Evolutionary conservation across 2,329 filamentous ascomycete genomes (phyloP), one percentile per base, ranked within the genome.

Genomic region (Fusarium sp.): DNA sequence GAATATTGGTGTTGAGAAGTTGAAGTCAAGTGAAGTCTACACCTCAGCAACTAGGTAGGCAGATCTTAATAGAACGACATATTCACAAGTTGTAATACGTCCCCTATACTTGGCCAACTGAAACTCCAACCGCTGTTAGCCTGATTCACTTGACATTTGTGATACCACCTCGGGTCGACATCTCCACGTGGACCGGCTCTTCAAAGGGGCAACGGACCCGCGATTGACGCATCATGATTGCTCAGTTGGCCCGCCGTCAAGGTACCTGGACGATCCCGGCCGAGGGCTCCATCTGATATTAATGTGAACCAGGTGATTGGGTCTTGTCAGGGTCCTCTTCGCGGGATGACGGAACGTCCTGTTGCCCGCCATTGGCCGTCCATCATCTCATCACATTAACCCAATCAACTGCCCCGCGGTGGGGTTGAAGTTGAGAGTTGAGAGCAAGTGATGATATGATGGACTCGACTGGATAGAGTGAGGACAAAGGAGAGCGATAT

Each of bases 241-340:
- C 40, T 68, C 30, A 67, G 58, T 60, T 75, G 59, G 68, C 50
- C 59, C 52, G 52, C 56, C 25, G 54, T 68, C 64, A 74, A 74
- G 71, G 68, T 74, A 68, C 63, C 68, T 66, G 70, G 60, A 10
- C 45, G 58, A 69, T 66, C 67, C 33, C 20, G 47, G 61, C 25
- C 54, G 50, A 45, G 67, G 69, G 62, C 68, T 67, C 75, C 73
- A 69, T 74, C 45, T 45, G 68, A 71, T 70, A 70, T 71, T 69
- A 72, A 71, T 74, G 64, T 67, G 58, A 68, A 60, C 32, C 38
- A 64, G 30, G 35, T 73, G 60, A 78, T 78, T 78, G 76, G 76
- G 54, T 63, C 61, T 47, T 63, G n/a, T 30, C 15, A 60, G 70
- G 66, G 69, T 47, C 52, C n/a, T 38, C 57, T 33, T 64, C 37